Evolutionary conservation across 352 stramenopile genomes (phyloP).

Genomic region (Phytophthora constricta): DNA sequence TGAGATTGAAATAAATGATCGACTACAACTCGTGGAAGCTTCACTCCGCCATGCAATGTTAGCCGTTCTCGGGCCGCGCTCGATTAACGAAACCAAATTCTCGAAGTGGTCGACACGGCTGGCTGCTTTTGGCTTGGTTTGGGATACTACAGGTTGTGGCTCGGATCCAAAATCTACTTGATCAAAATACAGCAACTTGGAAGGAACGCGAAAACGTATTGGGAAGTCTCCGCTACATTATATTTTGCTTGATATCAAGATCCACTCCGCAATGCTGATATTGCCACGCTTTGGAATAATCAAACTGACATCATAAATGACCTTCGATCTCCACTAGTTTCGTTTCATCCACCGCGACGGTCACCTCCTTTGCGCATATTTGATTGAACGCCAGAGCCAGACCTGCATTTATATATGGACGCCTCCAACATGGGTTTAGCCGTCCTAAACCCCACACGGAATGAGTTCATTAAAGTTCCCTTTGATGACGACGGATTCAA

Average conservation of each 20-base stretch:
- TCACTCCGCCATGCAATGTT: conserved; percentile 13
- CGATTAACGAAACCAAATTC: conserved; percentile 34
- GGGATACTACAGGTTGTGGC: neutral
- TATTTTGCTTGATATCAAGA: conserved; percentile 10
- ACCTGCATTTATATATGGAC: conserved; percentile 11
- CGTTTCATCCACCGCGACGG: neutral
- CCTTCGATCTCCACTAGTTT: neutral
- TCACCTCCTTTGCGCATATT: neutral
- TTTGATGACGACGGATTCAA: neutral
- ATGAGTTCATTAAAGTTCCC: conserved; percentile 1
- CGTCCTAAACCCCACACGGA: neutral
- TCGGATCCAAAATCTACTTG: neutral
- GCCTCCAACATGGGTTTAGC: neutral
- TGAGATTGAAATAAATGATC: conserved; percentile 1
- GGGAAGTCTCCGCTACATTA: conserved; percentile 24
- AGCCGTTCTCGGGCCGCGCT: conserved; percentile 11
- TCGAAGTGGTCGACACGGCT: conserved; percentile 6
- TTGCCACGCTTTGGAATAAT: neutral
- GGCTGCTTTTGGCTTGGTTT: conserved; percentile 7
- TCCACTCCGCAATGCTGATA: neutral
- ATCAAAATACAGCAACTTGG: neutral
- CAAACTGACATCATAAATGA: neutral
- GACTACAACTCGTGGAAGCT: conserved; percentile 12
- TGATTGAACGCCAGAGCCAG: neutral
- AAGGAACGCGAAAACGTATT: conserved; percentile 10